These are phyloP conservation scores for Hordeum marinum DNA, from an alignment of 176 grass and related monocot species.

Conservation along the genomic window DNA sequence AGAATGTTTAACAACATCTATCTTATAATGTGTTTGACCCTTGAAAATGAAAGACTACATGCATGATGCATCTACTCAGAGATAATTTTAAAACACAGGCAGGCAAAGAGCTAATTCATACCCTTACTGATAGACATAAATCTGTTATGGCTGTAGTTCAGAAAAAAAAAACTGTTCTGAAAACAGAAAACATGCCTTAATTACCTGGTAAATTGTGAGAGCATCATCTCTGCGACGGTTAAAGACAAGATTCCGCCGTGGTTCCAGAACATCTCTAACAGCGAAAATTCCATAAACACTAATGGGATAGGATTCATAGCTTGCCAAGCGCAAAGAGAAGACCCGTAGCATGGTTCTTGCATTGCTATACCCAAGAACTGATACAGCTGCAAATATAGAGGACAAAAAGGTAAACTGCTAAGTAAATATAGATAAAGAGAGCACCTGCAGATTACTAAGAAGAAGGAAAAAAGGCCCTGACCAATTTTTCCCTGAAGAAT, in stretches of 20 bases:
- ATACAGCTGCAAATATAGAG: background rate
- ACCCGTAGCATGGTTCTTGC: background rate
- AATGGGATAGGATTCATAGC: background rate
- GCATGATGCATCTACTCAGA: background rate
- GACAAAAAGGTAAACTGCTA: background rate
- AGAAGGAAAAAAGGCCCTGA: background rate
- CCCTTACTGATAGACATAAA: too few relatives aligned
- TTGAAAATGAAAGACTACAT: background rate
- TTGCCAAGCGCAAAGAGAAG: background rate
- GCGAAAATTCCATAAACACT: background rate
- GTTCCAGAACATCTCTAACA: background rate
- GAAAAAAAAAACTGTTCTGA: too few relatives aligned
- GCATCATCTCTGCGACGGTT: background rate
- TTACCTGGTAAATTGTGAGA: background rate
- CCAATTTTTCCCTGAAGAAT: background rate
- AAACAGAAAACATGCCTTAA: background rate
- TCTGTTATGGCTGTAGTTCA: too few relatives aligned
- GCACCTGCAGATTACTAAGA: background rate
- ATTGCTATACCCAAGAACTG: background rate
- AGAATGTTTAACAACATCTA: background rate
- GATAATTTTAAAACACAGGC: too few relatives aligned
- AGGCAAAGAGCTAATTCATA: too few relatives aligned
- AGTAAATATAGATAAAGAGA: background rate
- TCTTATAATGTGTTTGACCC: background rate
- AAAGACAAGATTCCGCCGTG: background rate